Percentiles rank a stretch among this genome's conserved stretches.
These are phyloP conservation scores for Solanum ossicruentum DNA, from an alignment of 257 asterid species.

Conservation along the genomic window DNA sequence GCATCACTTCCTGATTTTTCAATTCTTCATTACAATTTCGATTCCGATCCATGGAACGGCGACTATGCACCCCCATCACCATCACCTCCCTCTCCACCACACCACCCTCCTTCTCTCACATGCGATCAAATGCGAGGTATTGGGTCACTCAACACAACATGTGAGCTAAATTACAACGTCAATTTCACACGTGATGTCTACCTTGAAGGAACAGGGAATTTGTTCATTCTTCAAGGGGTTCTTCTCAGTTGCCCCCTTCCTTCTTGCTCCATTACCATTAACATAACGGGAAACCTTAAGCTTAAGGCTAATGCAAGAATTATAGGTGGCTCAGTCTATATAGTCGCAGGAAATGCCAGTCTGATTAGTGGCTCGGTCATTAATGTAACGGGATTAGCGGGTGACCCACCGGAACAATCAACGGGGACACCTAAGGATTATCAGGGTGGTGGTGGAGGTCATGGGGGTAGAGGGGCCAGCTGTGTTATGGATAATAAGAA, in stretches of 20 bases:
- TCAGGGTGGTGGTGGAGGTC: constrained; percentile 79
- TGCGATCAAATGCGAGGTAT: constrained; percentile 53
- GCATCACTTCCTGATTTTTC: constrained; percentile 1
- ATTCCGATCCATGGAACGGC: constrained; percentile 10
- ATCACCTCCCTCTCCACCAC: constrained; percentile 55
- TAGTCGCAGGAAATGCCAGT: constrained; percentile 43
- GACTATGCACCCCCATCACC: constrained; percentile 44
- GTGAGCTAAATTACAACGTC: constrained; percentile 56
- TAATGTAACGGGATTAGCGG: constrained; percentile 57
- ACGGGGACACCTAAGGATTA: constrained; percentile 50
- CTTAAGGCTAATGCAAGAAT: constrained; percentile 33
- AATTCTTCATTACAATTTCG: not conserved
- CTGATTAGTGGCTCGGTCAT: constrained; percentile 36
- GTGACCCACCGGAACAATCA: constrained; percentile 28
- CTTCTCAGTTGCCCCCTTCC: constrained; percentile 29
- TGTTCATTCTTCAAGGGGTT: constrained; percentile 53
- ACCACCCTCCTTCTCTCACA: constrained; percentile 37
- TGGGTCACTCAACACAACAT: constrained; percentile 73
- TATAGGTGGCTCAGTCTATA: constrained; percentile 36
- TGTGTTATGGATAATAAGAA: constrained; percentile 64
- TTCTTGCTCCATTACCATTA: constrained; percentile 47
- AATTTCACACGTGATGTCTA: constrained; percentile 46
- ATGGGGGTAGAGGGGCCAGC: constrained; percentile 87
- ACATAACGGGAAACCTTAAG: constrained; percentile 43
- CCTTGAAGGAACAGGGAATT: constrained; percentile 39